These are phyloP conservation scores for Phlyctochytrium bullatum DNA, from an alignment of 192 early-diverging fungal genomes.

Conservation along the genomic window DNA sequence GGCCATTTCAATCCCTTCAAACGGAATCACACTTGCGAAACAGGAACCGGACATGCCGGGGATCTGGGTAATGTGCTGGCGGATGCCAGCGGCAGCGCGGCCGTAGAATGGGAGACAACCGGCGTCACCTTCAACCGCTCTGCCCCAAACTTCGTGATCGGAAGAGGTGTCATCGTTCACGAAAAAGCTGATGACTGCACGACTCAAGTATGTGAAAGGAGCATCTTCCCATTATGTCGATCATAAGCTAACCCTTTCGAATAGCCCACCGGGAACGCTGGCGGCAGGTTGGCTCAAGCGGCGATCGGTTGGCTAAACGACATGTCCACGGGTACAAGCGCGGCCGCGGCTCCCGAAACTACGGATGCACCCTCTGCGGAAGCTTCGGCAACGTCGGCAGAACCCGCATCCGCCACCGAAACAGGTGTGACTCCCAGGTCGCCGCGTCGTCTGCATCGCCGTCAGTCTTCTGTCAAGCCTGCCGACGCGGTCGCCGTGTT, in stretches of 20 bases:
- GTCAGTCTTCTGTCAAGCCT: not conserved
- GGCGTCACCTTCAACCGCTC: conserved; percentile 1
- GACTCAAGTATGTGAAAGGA: conserved; percentile 19
- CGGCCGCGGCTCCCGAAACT: not conserved
- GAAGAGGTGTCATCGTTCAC: conserved; percentile 30
- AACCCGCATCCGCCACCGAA: not conserved
- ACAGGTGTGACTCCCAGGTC: not conserved
- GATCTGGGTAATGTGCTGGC: conserved; percentile 29
- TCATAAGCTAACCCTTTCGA: not conserved
- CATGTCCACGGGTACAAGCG: no score
- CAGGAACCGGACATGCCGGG: conserved; percentile 14
- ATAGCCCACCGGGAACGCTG: conserved; percentile 24
- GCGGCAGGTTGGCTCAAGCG: conserved; percentile 24
- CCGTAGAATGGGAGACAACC: not conserved
- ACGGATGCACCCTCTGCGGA: not conserved
- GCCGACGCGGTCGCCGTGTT: not conserved
- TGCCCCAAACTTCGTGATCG: conserved; percentile 8
- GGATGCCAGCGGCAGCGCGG: conserved; percentile 15
- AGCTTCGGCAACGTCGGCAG: not conserved
- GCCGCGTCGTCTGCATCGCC: not conserved
- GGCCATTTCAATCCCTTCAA: conserved; percentile 29
- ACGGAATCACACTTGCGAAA: conserved; percentile 11
- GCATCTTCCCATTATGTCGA: not conserved
- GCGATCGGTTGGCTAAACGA: conserved; percentile 19
- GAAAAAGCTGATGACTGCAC: conserved; percentile 30